Evolutionary conservation across 2,329 filamentous ascomycete species (phyloP), one percentile per base, ranked within the genome.

Genomic region (Fusarium heterosporum): DNA sequence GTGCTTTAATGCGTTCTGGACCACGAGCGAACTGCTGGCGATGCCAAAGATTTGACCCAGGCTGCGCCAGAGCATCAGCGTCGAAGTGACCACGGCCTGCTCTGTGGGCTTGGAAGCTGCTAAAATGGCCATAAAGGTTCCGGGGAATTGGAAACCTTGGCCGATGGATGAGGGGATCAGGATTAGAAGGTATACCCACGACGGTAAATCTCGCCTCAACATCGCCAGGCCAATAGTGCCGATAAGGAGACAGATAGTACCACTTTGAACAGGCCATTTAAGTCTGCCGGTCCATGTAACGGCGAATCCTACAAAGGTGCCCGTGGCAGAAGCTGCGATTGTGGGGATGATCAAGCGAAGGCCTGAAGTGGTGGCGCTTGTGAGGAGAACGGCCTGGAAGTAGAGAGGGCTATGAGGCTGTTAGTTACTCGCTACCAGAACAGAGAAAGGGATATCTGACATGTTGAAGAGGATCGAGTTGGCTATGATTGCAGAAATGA

Each of bases 31-130:
- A 68, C 88, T 91, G 51, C 85, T 80, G 1, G 91, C 88, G 42
- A 94, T 86, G n/a, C 91, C 92, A 72, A 93, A 83, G 1, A 94
- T 90, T 55, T 84, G 85, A 8, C 91, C 92, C 7, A 94, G 77
- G 58, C 86, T 88, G 54, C 91, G 85, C 87, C 90, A 93, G 17
- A 94, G 79, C 17, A 90, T 85, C 61, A 94, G 79, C 0, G 91
- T 93, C 52, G 85, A 88, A 2, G 90, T 91, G 13, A 89, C 87
- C 39, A 91, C 88, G 14, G 89, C 89, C 75, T 91, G 89, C 47
- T 90, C 87, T 7, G 80, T 73, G 71, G 90, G 87, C 7, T 82
- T 77, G 41, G 84, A 87, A 3, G 85, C 84, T 3, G 85, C 86
- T 22, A 92, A 83, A 2, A 91, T 79, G 14, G 85, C 83, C 73